Conservation (phyloP, 345 rosid species). For the Acer saccharum region DNA sequence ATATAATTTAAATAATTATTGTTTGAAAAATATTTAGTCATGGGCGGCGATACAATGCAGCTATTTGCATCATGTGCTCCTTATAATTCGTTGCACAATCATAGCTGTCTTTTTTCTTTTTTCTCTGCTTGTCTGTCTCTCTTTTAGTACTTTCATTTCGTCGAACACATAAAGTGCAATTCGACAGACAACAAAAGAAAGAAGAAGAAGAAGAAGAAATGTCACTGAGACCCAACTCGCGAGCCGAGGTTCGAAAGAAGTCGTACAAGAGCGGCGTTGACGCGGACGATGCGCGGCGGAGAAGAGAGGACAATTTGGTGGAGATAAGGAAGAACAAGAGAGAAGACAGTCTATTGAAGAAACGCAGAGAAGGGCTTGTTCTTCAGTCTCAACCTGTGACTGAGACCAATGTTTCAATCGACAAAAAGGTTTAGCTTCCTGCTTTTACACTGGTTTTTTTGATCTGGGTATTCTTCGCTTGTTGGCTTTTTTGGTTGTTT, state of each 20-base stretch:
- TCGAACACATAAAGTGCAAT: slow-evolving; percentile 8
- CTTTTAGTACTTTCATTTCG: slow-evolving; percentile 13
- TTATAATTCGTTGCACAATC: not conserved
- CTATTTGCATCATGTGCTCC: slow-evolving; percentile 3
- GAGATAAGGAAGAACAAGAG: slow-evolving; percentile 58
- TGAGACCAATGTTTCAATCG: slow-evolving; percentile 30
- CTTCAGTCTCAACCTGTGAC: slow-evolving; percentile 42
- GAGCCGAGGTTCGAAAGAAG: slow-evolving; percentile 46
- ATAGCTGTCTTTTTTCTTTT: not conserved
- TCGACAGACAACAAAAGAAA: not conserved
- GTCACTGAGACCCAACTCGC: slow-evolving; percentile 46
- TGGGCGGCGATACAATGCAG: slow-evolving; percentile 6
- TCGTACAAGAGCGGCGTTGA: slow-evolving; percentile 48
- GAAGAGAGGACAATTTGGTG: slow-evolving; percentile 58
- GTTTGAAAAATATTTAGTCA: not conserved
- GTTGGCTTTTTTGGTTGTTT: not conserved
- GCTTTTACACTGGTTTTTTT: not conserved
- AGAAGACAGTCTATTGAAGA: slow-evolving; percentile 52
- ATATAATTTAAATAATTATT: too few species aligned
- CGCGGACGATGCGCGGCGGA: slow-evolving; percentile 49
- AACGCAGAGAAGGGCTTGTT: slow-evolving; percentile 52
- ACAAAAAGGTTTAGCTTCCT: slow-evolving; percentile 42
- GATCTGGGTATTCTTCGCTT: slow-evolving; percentile 10
- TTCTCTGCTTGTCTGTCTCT: not conserved
- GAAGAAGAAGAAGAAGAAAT: slow-evolving; percentile 15